Evolutionary conservation across 108 stramenopile species (phyloP).

Genomic region (Thalassiosira profunda): DNA sequence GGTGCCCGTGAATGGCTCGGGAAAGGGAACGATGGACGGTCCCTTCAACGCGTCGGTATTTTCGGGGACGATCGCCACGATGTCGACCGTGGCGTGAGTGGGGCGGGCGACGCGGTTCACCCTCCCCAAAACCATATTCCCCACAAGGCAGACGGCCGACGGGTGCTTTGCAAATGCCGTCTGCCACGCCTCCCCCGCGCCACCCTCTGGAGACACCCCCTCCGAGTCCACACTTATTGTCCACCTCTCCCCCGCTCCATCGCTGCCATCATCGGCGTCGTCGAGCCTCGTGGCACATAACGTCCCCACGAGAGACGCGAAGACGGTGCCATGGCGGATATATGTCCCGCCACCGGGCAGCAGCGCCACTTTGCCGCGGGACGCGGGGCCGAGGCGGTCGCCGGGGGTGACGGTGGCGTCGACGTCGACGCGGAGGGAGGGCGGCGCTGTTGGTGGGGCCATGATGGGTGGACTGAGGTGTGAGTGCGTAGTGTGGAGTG

Average conservation of each 20-base stretch:
- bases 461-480: too few species aligned
- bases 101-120: conserved; percentile 64
- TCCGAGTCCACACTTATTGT: conserved; percentile 17
- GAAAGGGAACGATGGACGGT: conserved; percentile 27
- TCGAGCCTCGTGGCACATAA: conserved; percentile 19
- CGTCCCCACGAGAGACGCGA: conserved; percentile 60
- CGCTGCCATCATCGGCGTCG: conserved; percentile 2
- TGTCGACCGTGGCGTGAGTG: conserved; percentile 71
- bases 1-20: conserved; percentile 39
- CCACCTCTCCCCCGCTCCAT: conserved; percentile 8
- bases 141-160: conserved; percentile 44
- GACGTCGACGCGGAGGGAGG: conserved; percentile 55
- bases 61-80: conserved; percentile 51
- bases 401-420: conserved; percentile 75
- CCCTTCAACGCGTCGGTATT: neutral
- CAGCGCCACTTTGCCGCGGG: conserved; percentile 3
- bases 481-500: too few species aligned
- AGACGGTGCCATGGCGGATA: conserved; percentile 62
- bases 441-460: too few species aligned
- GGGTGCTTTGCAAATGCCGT: conserved; percentile 3
- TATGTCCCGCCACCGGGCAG: conserved; percentile 73
- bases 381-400: conserved; percentile 68
- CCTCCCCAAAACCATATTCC: conserved; percentile 67
- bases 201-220: conserved; percentile 4
- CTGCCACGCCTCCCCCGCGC: conserved; percentile 5